Percentiles rank a stretch among this genome's conserved stretches.
These are phyloP conservation scores for Trebouxia sp. DNA, from an alignment of 139 green algal species.

Conservation along the genomic window DNA sequence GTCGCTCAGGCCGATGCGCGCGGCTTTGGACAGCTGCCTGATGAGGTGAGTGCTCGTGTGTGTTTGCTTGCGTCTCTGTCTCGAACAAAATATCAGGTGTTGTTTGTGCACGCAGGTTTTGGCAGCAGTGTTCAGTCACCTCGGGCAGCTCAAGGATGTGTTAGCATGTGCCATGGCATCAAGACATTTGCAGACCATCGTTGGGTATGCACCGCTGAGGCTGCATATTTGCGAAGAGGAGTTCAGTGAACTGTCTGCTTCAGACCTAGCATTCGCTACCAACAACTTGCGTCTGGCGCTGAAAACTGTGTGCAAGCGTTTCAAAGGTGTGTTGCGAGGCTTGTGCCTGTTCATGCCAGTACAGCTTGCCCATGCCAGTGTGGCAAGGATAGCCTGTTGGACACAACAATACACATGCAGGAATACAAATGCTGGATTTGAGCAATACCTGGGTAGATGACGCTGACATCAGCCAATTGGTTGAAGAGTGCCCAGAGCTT, in stretches of 20 bases:
- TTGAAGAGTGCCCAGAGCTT: conserved; percentile 37
- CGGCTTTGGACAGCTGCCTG: conserved; percentile 9
- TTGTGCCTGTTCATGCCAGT: background rate
- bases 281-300: background rate
- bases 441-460: conserved; percentile 49
- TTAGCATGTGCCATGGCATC: background rate
- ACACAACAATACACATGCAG: conserved; percentile 27
- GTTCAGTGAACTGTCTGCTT: background rate
- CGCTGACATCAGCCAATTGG: conserved; percentile 35
- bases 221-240: background rate
- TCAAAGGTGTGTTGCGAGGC: background rate
- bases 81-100: no score
- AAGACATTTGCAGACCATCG: background rate
- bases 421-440: conserved; percentile 47
- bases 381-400: background rate
- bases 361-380: background rate
- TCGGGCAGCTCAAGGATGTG: conserved; percentile 3
- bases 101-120: background rate
- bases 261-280: background rate
- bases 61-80: no score
- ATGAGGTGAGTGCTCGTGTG: background rate
- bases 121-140: background rate
- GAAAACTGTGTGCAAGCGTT: background rate
- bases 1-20: background rate
- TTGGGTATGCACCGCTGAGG: background rate